Evolutionary conservation across 2,329 filamentous ascomycete species (phyloP).

Genomic region (Gaeumannomyces tritici): DNA sequence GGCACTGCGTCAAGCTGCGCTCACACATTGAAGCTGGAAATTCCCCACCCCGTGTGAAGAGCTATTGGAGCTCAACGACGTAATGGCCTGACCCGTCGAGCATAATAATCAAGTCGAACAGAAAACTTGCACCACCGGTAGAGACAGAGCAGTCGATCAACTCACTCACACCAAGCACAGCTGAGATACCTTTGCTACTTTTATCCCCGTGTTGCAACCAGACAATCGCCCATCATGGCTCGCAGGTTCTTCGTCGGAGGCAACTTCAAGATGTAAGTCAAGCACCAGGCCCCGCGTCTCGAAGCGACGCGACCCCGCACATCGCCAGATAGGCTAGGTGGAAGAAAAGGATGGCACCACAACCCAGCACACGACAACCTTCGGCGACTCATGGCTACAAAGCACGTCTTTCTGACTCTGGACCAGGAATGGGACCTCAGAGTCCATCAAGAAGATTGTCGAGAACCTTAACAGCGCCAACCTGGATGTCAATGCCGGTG

Average conservation of each 20-base stretch:
- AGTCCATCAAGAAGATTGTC: constrained; percentile 86
- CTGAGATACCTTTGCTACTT: too few species aligned
- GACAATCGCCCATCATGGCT: constrained; percentile 59
- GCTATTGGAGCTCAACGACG: too few species aligned
- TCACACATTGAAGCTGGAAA: too few species aligned
- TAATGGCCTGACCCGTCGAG: too few species aligned
- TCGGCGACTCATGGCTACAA: not conserved
- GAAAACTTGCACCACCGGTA: too few species aligned
- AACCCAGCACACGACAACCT: not conserved
- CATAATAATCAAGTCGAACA: too few species aligned
- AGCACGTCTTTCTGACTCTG: not conserved
- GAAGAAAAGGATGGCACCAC: too few species aligned
- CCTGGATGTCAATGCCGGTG: constrained; percentile 67
- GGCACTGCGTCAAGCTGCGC: too few species aligned
- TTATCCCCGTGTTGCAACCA: not conserved
- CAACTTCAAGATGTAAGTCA: constrained; percentile 95
- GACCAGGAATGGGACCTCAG: constrained; percentile 83
- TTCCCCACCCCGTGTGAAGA: too few species aligned
- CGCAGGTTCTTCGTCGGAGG: constrained; percentile 96
- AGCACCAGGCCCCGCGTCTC: constrained; percentile 10
- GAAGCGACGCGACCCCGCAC: not conserved
- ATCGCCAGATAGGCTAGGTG: constrained; percentile 1
- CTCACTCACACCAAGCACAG: not conserved
- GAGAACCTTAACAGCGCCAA: constrained; percentile 78
- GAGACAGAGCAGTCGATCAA: not conserved